Evolutionary conservation across 2,329 filamentous ascomycete genomes (phyloP), one percentile per base, ranked within the genome.

Genomic region (Venturia nashicola): DNA sequence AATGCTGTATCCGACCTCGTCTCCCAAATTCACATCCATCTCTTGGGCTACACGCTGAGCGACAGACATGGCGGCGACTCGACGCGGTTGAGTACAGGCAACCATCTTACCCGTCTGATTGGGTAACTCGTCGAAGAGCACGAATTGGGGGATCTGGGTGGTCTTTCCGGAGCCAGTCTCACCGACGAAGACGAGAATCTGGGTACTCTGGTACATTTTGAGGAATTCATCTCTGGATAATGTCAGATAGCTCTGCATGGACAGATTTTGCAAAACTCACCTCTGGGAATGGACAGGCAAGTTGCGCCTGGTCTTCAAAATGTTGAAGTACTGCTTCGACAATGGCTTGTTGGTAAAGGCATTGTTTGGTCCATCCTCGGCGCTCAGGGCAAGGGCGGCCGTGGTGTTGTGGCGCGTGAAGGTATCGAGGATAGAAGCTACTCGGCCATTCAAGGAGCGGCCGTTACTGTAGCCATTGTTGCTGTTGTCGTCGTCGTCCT

Each of bases 121-220:
- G 34, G 94, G 93, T 40, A 97, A 83, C 76, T 99, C 94, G 77
- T 99, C 94, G 81, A 89, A 97, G 48, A 99, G 85, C 68, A 99
- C 93, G 75, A 97, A 99, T 76, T 99, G 94, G 1, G 94, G 94
- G 66, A 99, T 97, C 80, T 99, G 94, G 0, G 94, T 99, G 5
- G 94, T 99, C 80, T 99, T 99, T 79, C 94, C 94, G 68, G 94
- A 99, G 85, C 95, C 94, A 9, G 94, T 99, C 81, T 99, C 94
- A 79, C 94, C 94, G 68, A 99, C 94, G 72, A 99, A 97, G 71
- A 99, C 94, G 66, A 99, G 86, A 69, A 99, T 97, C 77, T 99
- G 94, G 32, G 87, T 90, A 71, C 88, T 86, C 71, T 99, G 95
- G 78, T 95, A 99, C 72, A 96, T 85, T 72, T 92, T 80, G 66